Conservation (phyloP, 2,329 filamentous ascomycete genomes). For the Clarireedia hainanense region DNA sequence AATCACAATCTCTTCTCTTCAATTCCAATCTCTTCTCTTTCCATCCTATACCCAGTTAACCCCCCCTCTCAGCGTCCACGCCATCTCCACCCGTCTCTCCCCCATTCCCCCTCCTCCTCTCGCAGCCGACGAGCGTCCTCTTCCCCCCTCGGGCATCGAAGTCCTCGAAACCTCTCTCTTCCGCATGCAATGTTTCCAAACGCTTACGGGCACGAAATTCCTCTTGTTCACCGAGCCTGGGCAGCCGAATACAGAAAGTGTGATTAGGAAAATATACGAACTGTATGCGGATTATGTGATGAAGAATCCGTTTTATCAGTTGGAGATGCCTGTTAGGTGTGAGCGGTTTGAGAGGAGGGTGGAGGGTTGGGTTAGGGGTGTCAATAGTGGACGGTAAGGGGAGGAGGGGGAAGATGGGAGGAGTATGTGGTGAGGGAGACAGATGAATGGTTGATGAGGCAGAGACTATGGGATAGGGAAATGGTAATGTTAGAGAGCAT, state of each 20-base stretch:
- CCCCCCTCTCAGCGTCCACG: conserved; percentile 47
- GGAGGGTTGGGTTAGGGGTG: conserved; percentile 68
- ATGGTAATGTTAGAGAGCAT: background rate
- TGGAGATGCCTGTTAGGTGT: conserved; percentile 95
- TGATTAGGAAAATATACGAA: conserved; percentile 83
- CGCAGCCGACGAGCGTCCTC: conserved; percentile 36
- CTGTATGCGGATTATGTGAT: conserved; percentile 95
- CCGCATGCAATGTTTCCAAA: conserved; percentile 91
- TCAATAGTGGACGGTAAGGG: conserved; percentile 42
- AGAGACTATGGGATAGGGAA: background rate
- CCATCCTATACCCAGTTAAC: conserved; percentile 6
- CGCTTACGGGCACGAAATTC: conserved; percentile 90
- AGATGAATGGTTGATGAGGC: background rate
- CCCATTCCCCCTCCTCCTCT: conserved; percentile 3
- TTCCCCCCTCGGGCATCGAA: conserved; percentile 72
- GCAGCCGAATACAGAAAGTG: conserved; percentile 69
- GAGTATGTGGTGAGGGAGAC: background rate
- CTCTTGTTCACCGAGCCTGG: conserved; percentile 80
- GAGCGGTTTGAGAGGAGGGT: conserved; percentile 90
- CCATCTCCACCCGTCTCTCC: conserved; percentile 37
- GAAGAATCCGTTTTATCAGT: conserved; percentile 98
- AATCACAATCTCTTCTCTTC: background rate
- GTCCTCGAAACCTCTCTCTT: conserved; percentile 92
- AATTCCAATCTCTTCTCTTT: background rate
- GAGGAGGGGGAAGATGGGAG: background rate